phyloP scores from a whole-genome alignment of 768 basidiomycete species.

The Hericium rajendrae region DNA sequence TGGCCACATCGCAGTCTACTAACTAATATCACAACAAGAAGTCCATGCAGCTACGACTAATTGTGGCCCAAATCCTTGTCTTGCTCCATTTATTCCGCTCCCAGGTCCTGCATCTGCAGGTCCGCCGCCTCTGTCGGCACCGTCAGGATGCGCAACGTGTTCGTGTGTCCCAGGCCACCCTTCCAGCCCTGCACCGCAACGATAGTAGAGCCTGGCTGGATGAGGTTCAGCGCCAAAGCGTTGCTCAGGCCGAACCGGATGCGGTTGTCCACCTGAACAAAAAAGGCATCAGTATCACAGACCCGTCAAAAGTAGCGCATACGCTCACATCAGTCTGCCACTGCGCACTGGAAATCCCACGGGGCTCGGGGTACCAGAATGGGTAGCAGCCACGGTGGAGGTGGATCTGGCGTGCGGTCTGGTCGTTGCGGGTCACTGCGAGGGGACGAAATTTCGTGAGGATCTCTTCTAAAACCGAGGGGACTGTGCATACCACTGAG shows the following conservation, averaged over 20 bases:
- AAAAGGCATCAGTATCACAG: background rate
- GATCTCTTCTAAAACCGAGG: background rate
- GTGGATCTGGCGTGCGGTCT: slow-evolving; percentile 94
- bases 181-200: slow-evolving; percentile 99
- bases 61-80: background rate
- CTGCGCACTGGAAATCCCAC: slow-evolving; percentile 76
- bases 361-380: slow-evolving; percentile 93
- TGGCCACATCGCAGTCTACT: background rate
- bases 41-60: background rate
- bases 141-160: slow-evolving; percentile 76
- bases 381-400: slow-evolving; percentile 95
- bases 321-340: slow-evolving; percentile 93
- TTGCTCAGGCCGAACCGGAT: slow-evolving; percentile 81
- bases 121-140: slow-evolving; percentile 79
- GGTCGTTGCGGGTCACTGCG: slow-evolving; percentile 88
- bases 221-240: slow-evolving; percentile 76
- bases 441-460: background rate
- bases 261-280: slow-evolving; percentile 70
- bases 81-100: slow-evolving; percentile 11
- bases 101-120: slow-evolving; percentile 60
- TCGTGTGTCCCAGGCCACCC: slow-evolving; percentile 92
- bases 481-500: slow-evolving; percentile 62
- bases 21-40: background rate
- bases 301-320: slow-evolving; percentile 1
- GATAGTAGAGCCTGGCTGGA: slow-evolving; percentile 81